phyloP scores from a whole-genome alignment of 1,139 yeast genomes.

The Debaryomyces singareniensis region DNA sequence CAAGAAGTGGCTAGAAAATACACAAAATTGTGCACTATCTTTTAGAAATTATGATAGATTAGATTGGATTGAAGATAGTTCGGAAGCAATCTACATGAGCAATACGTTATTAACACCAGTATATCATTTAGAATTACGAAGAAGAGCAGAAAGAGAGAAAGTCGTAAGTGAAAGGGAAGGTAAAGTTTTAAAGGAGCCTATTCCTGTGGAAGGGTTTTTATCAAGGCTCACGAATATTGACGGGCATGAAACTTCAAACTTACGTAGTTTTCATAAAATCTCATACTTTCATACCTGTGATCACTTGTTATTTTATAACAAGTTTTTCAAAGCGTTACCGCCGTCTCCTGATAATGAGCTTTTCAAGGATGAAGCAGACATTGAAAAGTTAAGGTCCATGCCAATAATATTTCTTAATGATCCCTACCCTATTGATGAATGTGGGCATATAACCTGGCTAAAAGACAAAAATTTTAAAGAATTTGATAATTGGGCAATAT shows the following conservation, averaged over 20 bases:
- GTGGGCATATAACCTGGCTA: constrained; percentile 60
- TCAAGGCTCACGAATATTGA: constrained; percentile 47
- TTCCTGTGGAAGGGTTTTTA: constrained; percentile 72
- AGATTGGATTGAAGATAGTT: constrained; percentile 64
- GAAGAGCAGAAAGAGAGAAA: constrained; percentile 16
- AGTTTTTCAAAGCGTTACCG: constrained; percentile 54
- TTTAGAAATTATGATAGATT: constrained; percentile 64
- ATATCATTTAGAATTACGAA: constrained; percentile 51
- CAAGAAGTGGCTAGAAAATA: constrained; percentile 13
- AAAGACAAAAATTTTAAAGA: constrained; percentile 34
- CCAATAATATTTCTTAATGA: constrained; percentile 39
- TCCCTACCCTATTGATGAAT: constrained; percentile 42
- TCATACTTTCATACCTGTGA: constrained; percentile 62
- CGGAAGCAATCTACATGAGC: constrained; percentile 35
- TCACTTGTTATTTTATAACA: constrained; percentile 53
- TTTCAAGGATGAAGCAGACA: constrained; percentile 14
- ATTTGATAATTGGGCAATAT: constrained; percentile 52
- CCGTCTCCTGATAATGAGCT: constrained; percentile 41
- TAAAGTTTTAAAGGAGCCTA: constrained; percentile 41
- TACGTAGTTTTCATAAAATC: constrained; percentile 45
- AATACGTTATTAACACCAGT: constrained; percentile 18
- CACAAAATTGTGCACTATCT: constrained; percentile 42
- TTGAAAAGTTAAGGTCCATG: constrained; percentile 14
- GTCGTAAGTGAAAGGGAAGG: constrained; percentile 7
- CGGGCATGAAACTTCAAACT: constrained; percentile 36